Evolutionary conservation across 306 rosid species (phyloP), one percentile per base, ranked within the genome.

Genomic region (Vigna radiata): DNA sequence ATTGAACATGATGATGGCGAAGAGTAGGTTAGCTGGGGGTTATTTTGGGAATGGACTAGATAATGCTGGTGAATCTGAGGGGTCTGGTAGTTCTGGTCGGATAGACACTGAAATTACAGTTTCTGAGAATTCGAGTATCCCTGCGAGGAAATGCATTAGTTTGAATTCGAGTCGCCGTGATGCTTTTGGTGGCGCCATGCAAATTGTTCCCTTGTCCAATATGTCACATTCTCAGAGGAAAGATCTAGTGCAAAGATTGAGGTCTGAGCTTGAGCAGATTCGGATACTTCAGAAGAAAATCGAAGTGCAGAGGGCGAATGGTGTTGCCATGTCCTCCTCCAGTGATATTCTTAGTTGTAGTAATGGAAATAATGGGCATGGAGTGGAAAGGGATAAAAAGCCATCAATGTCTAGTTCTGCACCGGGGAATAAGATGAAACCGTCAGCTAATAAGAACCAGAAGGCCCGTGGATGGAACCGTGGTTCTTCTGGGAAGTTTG

Each of bases 341-440:
- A 93, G 89, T 83, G 96, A 90, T 75, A 86, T 93, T 80, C 88
- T 87, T 61, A 88, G 96, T 81, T 83, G 91, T 76, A 86, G 86
- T 72, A 86, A 89, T 78, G 91, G 84, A 6, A 89, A 68, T 39
- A 85, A 84, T 46, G 85, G 83, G 64, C 78, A 72, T 10, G 81
- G 52, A n/a, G 69, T 84, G 21, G 90, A 84, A 53, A 79, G 77
- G 46, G 18, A 74, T 1, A 80, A 48, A 58, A 88, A 89, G 23
- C 80, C 79, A 21, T 77, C 84, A 2, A 74, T 66, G 9, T 76
- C 88, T 33, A 55, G 79, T 74, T 74, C 87, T 64, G 86, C 68
- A 8, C 78, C 75, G 0, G 87, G 79, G 23, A 88, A 68, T 79
- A 85, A 79, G 33, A 23, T 31, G 59, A 82, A 87, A 17, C 75